Conservation (phyloP, 106 monocot genomes). For the Iris macrosiphon region DNA sequence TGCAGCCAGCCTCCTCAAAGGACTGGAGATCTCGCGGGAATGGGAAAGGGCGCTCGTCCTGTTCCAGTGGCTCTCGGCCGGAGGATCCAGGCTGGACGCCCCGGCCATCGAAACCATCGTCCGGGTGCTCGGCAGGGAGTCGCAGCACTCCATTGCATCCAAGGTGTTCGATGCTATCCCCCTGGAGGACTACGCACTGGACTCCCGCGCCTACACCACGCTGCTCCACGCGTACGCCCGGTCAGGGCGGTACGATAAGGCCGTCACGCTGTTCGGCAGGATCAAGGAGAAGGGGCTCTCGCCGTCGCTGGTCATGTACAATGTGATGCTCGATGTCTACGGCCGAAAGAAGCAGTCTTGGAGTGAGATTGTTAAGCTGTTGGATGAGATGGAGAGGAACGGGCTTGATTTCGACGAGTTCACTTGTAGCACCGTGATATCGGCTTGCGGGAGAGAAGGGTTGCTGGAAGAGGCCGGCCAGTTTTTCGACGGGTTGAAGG, state of each 20-base stretch:
- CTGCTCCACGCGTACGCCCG: conserved; percentile 52
- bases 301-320: conserved; percentile 84
- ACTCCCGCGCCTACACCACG: conserved; percentile 79
- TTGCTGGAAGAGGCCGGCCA: conserved; percentile 59
- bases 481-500: conserved; percentile 54
- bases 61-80: conserved; percentile 48
- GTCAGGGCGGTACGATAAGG: conserved; percentile 30
- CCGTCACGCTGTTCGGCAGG: conserved; percentile 44
- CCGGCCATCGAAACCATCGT: conserved; percentile 48
- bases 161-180: conserved; percentile 53
- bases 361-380: conserved; percentile 37
- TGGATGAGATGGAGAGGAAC: conserved; percentile 61
- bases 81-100: conserved; percentile 26
- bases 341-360: conserved; percentile 66
- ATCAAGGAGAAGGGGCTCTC: conserved; percentile 48
- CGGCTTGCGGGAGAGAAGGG: conserved; percentile 82
- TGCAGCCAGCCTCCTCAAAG: conserved; percentile 42
- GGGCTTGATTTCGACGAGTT: conserved; percentile 72
- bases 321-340: conserved; percentile 81
- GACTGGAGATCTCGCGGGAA: conserved; percentile 27
- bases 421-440: conserved; percentile 79
- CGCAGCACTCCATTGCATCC: conserved; percentile 52
- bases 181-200: conserved; percentile 39
- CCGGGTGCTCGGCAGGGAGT: conserved; percentile 42
- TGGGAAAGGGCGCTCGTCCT: conserved; percentile 52